Evolutionary conservation across 495 filamentous ascomycete genomes (phyloP).

Genomic region (Tuber magnatum): DNA sequence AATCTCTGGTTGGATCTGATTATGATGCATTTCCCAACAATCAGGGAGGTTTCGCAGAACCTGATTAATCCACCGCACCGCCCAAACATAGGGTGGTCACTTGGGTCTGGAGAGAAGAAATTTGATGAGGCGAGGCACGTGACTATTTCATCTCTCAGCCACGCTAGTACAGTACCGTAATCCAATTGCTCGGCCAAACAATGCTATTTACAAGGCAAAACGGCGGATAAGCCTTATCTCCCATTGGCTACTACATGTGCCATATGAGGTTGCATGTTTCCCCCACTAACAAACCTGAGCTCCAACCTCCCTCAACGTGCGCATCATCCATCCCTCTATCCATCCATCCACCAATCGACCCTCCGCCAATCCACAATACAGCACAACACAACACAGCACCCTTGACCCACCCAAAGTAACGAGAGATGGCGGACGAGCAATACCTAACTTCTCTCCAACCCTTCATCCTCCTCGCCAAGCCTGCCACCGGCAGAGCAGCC

Average conservation of each 20-base stretch:
- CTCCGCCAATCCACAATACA: conserved; percentile 25
- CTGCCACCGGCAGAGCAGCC: conserved; percentile 72
- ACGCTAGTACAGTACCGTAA: no score
- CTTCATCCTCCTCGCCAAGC: conserved; percentile 78
- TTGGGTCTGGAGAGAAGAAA: no score
- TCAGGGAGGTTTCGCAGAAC: no score
- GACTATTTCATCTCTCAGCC: no score
- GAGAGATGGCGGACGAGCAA: conserved; percentile 36
- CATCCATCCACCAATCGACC: conserved; percentile 24
- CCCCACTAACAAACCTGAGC: neutral
- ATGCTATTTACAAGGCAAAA: neutral
- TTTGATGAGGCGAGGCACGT: no score
- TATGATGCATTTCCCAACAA: no score
- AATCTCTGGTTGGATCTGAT: no score
- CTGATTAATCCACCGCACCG: no score
- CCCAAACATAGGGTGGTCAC: no score
- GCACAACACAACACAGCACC: neutral
- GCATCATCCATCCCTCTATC: conserved; percentile 28
- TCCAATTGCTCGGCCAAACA: neutral
- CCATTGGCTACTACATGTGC: no score
- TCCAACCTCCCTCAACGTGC: conserved; percentile 23
- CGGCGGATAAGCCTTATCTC: no score
- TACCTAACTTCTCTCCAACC: conserved; percentile 51
- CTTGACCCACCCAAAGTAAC: neutral
- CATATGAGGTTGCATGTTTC: neutral